Evolutionary conservation across 1,284 basidiomycete genomes (phyloP), one percentile per base, ranked within the genome.

Genomic region (Ustilago xerochloae): DNA sequence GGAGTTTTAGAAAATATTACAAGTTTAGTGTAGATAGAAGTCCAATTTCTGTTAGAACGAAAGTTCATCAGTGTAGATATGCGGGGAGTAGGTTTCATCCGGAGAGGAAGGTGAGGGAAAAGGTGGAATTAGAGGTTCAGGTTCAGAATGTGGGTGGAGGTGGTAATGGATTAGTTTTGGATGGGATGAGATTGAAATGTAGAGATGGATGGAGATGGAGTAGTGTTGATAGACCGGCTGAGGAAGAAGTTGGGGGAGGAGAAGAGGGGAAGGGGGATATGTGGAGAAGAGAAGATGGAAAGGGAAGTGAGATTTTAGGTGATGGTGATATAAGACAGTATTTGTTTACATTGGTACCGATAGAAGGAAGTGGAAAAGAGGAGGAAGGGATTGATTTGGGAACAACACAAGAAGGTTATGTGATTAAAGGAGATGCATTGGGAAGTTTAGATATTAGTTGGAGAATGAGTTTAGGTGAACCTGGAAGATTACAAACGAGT

Each of bases 101-200:
- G n/a, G 70, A 77, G 1, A n/a, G 35, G 0, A 9, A 16, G 4
- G 62, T 76, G 13, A 57, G 79, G 9, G 29, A 65, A 24, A 69
- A 59, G 18, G 61, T 83, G n/a, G 75, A 78, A 29, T 65, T 84
- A 45, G 83, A 84, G 43, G 82, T 84, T 3, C 83, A 84, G 43
- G 72, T 84, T 2, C 78, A 81, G 32, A 84, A 84, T 50, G 72
- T 77, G 6, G 35, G 41, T 2, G 61, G 52, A 2, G 70, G 62
- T 39, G 61, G 70, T 3, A 45, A 39, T 1, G 26, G 63, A 2
- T 54, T 84, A 28, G 65, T 61, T 13, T 76, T 84, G 28, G 57
- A 76, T 5, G 64, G 72, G 8, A 48, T 83, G 29, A 48, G 32
- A 32, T 54, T 84, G 28, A 69, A 67, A 5, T 49, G 72, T 1